Conservation (phyloP, 169 alveolate genomes). For the Perkinsus olseni region DNA sequence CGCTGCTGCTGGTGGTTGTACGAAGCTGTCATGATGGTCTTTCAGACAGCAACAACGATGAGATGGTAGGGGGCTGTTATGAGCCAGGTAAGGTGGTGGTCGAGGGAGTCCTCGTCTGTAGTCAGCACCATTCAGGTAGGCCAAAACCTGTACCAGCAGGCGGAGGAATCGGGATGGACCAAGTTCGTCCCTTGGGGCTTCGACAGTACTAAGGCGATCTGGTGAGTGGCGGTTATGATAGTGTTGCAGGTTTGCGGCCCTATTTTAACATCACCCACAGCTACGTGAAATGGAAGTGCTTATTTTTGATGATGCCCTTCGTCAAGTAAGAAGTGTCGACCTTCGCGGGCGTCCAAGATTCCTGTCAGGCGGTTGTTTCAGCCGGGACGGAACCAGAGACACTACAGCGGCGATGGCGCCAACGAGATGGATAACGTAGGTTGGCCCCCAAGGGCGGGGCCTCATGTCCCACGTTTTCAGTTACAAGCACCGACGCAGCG, state of each 20-base stretch:
- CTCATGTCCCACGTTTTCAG: neutral
- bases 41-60: neutral
- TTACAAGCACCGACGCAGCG: neutral
- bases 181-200: neutral
- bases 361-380: neutral
- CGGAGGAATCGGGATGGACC: neutral
- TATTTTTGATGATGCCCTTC: neutral
- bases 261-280: neutral
- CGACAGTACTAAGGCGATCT: neutral
- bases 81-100: neutral
- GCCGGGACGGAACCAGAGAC: neutral
- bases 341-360: neutral
- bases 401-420: neutral
- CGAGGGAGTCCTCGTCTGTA: neutral
- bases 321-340: neutral
- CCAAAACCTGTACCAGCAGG: neutral
- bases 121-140: neutral
- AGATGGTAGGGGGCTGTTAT: neutral
- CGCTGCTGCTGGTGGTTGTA: neutral
- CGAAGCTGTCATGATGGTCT: neutral
- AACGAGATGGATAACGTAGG: neutral
- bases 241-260: neutral
- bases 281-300: neutral
- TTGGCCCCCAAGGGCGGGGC: neutral
- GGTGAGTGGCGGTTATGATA: neutral